Percentiles rank a stretch among this genome's conserved stretches.
Evolutionary conservation across 2,329 filamentous ascomycete genomes (phyloP).

Genomic region (Plectosphaerella cucumerina): DNA sequence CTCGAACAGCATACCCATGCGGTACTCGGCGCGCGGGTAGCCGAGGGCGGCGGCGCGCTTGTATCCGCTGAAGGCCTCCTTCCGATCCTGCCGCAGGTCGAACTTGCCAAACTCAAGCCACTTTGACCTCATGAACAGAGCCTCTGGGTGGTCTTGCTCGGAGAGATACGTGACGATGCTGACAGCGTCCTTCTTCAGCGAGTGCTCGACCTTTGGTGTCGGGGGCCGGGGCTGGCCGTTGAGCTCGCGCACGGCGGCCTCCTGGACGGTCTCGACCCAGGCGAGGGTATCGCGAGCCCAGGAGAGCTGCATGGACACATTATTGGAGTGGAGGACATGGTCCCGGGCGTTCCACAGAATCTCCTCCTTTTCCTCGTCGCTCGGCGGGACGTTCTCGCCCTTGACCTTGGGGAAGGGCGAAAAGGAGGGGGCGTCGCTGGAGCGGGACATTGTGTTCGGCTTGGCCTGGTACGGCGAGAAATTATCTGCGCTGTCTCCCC

Average conservation of each 20-base stretch:
- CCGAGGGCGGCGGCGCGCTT: constrained; percentile 79
- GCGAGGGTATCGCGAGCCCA: constrained; percentile 92
- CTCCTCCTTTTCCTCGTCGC: constrained; percentile 89
- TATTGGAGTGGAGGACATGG: constrained; percentile 85
- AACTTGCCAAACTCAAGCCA: constrained; percentile 99
- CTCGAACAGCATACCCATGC: constrained; percentile 98
- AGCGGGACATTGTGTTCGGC: constrained; percentile 31
- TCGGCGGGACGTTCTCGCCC: constrained; percentile 85
- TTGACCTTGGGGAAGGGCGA: constrained; percentile 87
- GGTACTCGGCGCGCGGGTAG: constrained; percentile 86
- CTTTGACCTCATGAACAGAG: constrained; percentile 90
- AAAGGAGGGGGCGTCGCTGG: constrained; percentile 67
- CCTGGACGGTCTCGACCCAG: constrained; percentile 80
- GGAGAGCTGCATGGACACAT: constrained; percentile 92
- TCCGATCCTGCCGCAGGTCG: constrained; percentile 83
- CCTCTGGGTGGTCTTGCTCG: constrained; percentile 87
- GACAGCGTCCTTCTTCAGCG: constrained; percentile 81
- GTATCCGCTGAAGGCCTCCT: constrained; percentile 88
- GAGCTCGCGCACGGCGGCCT: constrained; percentile 67
- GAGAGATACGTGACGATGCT: constrained; percentile 89
- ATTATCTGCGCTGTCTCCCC: neutral
- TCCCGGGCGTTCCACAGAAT: constrained; percentile 81
- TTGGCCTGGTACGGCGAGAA: constrained; percentile 26
- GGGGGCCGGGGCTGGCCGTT: constrained; percentile 47
- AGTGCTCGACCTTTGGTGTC: constrained; percentile 85